Percentiles rank a stretch among this genome's conserved stretches.
phyloP scores from a whole-genome alignment of 208 protist genomes.

The Trypanosoma mega region DNA sequence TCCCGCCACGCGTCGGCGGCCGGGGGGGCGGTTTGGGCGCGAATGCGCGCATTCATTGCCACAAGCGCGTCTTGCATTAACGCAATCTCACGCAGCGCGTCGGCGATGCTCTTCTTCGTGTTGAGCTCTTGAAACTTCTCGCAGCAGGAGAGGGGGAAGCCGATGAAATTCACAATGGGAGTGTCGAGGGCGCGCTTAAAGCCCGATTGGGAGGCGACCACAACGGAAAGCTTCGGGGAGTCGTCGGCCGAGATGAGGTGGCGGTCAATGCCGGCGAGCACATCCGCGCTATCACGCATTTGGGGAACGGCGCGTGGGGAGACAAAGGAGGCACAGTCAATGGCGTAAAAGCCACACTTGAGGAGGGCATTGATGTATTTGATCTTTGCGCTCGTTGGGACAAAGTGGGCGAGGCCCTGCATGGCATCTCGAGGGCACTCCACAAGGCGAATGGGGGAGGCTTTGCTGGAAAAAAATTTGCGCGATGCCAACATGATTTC shows the following conservation, averaged over 20 bases:
- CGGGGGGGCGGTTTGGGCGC: neutral
- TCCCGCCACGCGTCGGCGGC: neutral
- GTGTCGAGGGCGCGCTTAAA: constrained; percentile 22
- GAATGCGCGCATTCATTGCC: neutral
- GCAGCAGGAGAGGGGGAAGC: constrained; percentile 34
- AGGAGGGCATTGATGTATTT: constrained; percentile 33
- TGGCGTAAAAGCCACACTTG: constrained; percentile 33
- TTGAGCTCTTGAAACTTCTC: constrained; percentile 39
- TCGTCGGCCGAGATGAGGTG: neutral
- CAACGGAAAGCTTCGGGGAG: constrained; percentile 31
- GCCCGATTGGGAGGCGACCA: constrained; percentile 26
- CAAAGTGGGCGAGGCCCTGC: constrained; percentile 36
- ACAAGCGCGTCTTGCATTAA: constrained; percentile 20
- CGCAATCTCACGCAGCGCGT: constrained; percentile 16
- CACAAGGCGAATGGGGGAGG: constrained; percentile 27
- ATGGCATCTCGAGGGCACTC: constrained; percentile 46
- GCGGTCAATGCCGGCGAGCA: constrained; percentile 24
- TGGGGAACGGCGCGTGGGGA: constrained; percentile 41
- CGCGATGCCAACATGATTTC: neutral
- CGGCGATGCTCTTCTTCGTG: constrained; percentile 28
- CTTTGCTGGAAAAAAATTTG: constrained; percentile 4
- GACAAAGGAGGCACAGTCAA: constrained; percentile 41
- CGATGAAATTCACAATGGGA: constrained; percentile 29
- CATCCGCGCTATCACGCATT: constrained; percentile 40
- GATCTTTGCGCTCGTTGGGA: constrained; percentile 41